These are phyloP conservation scores for Aspergillus ustus DNA, from an alignment of 2,329 filamentous ascomycete species.

Conservation along the genomic window DNA sequence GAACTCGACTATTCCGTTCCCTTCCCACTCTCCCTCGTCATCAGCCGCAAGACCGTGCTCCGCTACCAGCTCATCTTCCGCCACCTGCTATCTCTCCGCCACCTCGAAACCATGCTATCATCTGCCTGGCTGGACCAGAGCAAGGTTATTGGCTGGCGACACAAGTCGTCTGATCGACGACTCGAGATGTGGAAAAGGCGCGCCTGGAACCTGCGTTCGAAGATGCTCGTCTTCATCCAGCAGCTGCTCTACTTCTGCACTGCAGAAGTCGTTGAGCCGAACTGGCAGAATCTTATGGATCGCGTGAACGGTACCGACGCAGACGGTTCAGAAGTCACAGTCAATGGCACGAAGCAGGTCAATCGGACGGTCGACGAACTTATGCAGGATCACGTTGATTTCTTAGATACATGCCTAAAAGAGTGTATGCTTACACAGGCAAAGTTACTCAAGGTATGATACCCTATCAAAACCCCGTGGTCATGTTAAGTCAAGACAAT, in stretches of 20 bases:
- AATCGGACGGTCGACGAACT: slow-evolving; percentile 90
- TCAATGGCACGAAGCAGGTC: slow-evolving; percentile 52
- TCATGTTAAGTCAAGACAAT: background rate
- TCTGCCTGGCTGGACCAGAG: slow-evolving; percentile 90
- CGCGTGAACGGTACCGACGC: slow-evolving; percentile 67
- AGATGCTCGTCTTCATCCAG: slow-evolving; percentile 97
- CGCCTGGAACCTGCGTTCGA: slow-evolving; percentile 86
- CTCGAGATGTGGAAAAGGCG: slow-evolving; percentile 92
- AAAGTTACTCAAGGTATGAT: slow-evolving; percentile 80
- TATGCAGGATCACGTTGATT: slow-evolving; percentile 99
- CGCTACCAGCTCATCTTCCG: slow-evolving; percentile 96
- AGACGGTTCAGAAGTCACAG: slow-evolving; percentile 41
- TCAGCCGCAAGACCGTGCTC: slow-evolving; percentile 95
- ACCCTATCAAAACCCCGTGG: slow-evolving; percentile 11
- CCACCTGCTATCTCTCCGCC: slow-evolving; percentile 85
- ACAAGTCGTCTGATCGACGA: slow-evolving; percentile 71
- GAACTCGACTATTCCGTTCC: slow-evolving; percentile 94
- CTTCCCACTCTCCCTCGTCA: slow-evolving; percentile 92
- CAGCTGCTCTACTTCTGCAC: slow-evolving; percentile 97
- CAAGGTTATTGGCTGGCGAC: slow-evolving; percentile 78
- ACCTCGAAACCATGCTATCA: slow-evolving; percentile 85
- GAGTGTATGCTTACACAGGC: slow-evolving; percentile 99
- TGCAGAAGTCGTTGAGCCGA: slow-evolving; percentile 94
- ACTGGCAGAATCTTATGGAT: slow-evolving; percentile 95
- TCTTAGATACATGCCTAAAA: slow-evolving; percentile 95